Evolutionary conservation across 192 early-diverging fungal genomes (phyloP).

Genomic region (Dissophora globulifera): DNA sequence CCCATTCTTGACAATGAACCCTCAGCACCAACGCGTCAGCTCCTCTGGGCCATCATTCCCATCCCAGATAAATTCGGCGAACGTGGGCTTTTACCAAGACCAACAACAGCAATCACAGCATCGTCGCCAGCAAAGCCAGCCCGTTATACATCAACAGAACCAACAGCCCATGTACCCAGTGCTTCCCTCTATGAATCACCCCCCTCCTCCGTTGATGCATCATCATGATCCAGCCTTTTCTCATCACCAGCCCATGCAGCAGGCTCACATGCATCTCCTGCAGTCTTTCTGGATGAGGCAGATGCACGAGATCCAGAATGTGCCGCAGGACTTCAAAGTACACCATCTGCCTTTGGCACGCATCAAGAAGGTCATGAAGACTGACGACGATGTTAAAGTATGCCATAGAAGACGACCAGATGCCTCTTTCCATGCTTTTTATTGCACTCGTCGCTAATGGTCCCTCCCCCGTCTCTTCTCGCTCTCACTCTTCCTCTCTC

Average conservation of each 20-base stretch:
- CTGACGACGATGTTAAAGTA: conserved; percentile 94
- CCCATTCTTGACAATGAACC: conserved; percentile 17
- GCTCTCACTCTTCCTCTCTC: neutral
- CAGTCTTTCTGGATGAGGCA: conserved; percentile 79
- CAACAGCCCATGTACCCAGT: conserved; percentile 38
- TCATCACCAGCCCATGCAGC: conserved; percentile 52
- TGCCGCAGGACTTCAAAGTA: conserved; percentile 87
- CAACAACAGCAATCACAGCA: conserved; percentile 23
- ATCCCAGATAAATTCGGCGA: neutral
- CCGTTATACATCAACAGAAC: neutral
- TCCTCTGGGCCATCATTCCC: conserved; percentile 2
- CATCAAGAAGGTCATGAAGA: conserved; percentile 99
- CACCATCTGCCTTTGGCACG: conserved; percentile 92
- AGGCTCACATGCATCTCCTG: conserved; percentile 50
- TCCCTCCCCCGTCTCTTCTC: neutral
- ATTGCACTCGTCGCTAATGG: neutral
- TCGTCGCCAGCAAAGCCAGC: conserved; percentile 5
- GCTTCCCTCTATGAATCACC: conserved; percentile 47
- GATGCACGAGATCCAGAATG: conserved; percentile 69
- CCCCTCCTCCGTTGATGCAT: conserved; percentile 41
- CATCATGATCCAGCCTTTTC: conserved; percentile 41
- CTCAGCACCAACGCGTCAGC: conserved; percentile 11
- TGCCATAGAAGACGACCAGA: neutral
- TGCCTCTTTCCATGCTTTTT: too few species aligned
- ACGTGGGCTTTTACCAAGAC: neutral